Conservation (phyloP, 2,329 filamentous ascomycete species). For the Cytospora piceae region DNA sequence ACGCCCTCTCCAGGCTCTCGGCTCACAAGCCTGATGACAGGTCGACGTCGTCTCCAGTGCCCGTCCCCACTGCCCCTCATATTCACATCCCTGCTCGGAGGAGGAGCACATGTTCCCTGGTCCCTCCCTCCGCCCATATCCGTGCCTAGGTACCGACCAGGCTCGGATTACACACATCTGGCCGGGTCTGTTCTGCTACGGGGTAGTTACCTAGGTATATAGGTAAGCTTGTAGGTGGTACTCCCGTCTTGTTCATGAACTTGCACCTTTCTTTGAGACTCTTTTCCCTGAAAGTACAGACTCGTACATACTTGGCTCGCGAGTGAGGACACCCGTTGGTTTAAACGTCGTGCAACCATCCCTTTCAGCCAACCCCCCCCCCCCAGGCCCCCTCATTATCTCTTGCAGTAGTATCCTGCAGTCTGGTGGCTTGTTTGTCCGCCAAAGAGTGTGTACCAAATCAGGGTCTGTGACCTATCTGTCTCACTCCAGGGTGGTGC, state of each 20-base stretch:
- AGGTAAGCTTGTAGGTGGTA: slow-evolving; percentile 17
- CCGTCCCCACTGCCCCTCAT: slow-evolving; percentile 11
- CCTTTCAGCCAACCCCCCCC: slow-evolving; percentile 4
- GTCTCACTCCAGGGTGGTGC: slow-evolving; percentile 24
- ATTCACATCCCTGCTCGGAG: slow-evolving; percentile 17
- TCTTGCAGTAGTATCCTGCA: slow-evolving; percentile 15
- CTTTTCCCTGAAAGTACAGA: not conserved
- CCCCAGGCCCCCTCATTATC: slow-evolving; percentile 9
- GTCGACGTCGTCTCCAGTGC: slow-evolving; percentile 11
- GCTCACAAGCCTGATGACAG: slow-evolving; percentile 6
- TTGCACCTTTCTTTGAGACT: not conserved
- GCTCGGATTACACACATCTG: not conserved
- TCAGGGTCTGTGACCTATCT: slow-evolving; percentile 23
- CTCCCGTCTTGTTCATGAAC: slow-evolving; percentile 7
- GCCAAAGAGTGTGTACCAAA: slow-evolving; percentile 14
- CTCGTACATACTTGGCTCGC: slow-evolving; percentile 1
- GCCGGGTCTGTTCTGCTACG: not conserved
- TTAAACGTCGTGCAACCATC: slow-evolving; percentile 3
- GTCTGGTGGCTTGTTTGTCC: slow-evolving; percentile 9
- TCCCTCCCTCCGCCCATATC: not conserved
- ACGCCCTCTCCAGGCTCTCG: slow-evolving; percentile 7
- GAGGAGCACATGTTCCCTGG: slow-evolving; percentile 15
- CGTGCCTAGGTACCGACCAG: slow-evolving; percentile 5
- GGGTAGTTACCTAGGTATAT: slow-evolving; percentile 12
- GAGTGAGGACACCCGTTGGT: slow-evolving; percentile 11